Percentiles rank a stretch among this genome's conserved stretches.
Conservation (phyloP, 2,329 filamentous ascomycete genomes). For the Verticillium dahliae region DNA sequence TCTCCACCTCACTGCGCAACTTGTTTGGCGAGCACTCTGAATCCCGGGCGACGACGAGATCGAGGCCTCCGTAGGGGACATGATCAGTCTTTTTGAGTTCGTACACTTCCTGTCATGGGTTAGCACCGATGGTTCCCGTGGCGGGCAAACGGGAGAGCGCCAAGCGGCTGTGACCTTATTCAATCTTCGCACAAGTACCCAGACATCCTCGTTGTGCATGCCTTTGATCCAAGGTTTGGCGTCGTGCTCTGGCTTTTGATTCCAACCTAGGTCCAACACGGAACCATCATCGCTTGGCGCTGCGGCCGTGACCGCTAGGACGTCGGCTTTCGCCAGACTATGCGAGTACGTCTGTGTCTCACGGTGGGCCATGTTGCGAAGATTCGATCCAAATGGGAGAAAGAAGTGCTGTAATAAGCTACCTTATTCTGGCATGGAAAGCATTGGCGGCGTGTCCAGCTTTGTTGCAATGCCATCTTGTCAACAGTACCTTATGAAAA, state of each 20-base stretch:
- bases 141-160: not conserved
- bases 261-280: not conserved
- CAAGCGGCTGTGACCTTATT: slow-evolving; percentile 43
- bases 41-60: slow-evolving; percentile 55
- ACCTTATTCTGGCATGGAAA: not conserved
- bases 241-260: not conserved
- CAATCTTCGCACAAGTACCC: slow-evolving; percentile 53
- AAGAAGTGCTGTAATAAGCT: not conserved
- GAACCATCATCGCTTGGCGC: not conserved
- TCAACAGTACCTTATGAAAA: not conserved
- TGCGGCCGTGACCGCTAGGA: not conserved
- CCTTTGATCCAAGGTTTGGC: slow-evolving; percentile 2
- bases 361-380: not conserved
- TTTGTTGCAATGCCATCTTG: not conserved
- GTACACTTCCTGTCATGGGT: slow-evolving; percentile 28
- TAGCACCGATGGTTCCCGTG: not conserved
- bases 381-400: not conserved
- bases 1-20: slow-evolving; percentile 33
- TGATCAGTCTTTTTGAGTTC: slow-evolving; percentile 48
- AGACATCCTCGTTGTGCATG: slow-evolving; percentile 39
- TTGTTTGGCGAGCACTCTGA: slow-evolving; percentile 39
- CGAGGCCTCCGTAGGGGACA: slow-evolving; percentile 47
- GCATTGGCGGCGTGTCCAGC: not conserved
- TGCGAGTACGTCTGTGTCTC: not conserved
- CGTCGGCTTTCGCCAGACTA: not conserved